Evolutionary conservation across 306 rosid species (phyloP), one percentile per base, ranked within the genome.

Genomic region (Gastrolobium bilobum): DNA sequence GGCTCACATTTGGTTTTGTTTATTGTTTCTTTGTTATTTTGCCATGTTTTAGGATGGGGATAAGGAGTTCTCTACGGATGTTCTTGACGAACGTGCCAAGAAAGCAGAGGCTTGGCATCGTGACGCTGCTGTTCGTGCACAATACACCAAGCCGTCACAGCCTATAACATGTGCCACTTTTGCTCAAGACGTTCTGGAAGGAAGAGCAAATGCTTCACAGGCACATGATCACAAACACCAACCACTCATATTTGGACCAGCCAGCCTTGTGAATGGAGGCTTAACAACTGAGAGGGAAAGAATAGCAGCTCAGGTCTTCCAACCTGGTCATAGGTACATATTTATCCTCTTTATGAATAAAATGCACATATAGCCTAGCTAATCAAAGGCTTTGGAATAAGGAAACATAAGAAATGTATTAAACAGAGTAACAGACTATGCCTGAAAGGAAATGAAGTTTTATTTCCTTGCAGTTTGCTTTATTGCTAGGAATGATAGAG

Each of bases 181-280:
- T 68, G 99, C 99, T 34, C 99, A 93, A 80, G 99, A 96, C 89
- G 99, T 96, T 84, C 77, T 93, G 46, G 99, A 93, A 91, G 98
- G 99, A 77, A 91, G 99, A 82, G 98, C 96, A 20, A 79, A 57
- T 39, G 96, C 81, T 79, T 89, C 99, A 38, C 83, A 89, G 79
- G 89, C 89, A 60, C 99, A 93, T 57, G 98, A 96, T 11, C 99
- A 96, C 87, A 96, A 90, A 70, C 97, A 96, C 81, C 97, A 91
- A 88, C 96, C 99, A 0, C 82, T 92, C 11, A 88, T 92, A 82
- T 95, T 92, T 84, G 98, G 99, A 71, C 98, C 98, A 30, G 92
- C 91, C n/a, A 96, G 99, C 79, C 92, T 91, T 64, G 81, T 91
- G 53, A 90, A 89, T 79, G 97, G 92, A 89, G 76, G 89, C 82